phyloP scores from a whole-genome alignment of 2,329 filamentous ascomycete genomes.

The Xylariaceae sp. region DNA sequence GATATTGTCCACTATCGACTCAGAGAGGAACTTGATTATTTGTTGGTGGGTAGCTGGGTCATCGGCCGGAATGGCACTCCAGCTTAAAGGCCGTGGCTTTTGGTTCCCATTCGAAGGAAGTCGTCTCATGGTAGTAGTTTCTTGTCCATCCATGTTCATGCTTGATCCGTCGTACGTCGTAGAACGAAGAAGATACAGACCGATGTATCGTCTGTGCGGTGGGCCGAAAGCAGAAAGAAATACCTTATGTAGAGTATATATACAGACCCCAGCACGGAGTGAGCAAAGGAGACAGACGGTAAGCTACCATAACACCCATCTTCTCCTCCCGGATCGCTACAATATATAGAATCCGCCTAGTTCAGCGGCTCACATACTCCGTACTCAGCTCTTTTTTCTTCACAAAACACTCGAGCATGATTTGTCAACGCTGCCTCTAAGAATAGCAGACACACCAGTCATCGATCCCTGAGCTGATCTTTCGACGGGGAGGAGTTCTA shows the following conservation, averaged over 20 bases:
- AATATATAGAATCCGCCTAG: not conserved
- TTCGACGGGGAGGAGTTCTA: conserved; percentile 13
- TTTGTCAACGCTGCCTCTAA: conserved; percentile 20
- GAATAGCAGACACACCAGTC: conserved; percentile 15
- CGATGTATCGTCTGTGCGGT: too few species aligned
- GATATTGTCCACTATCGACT: conserved; percentile 18
- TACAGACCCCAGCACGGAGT: not conserved
- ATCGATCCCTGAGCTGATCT: conserved; percentile 14
- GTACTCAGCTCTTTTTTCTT: not conserved
- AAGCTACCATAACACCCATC: conserved; percentile 1
- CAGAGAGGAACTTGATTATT: conserved; percentile 21
- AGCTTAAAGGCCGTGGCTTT: conserved; percentile 13
- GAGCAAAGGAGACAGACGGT: conserved; percentile 1
- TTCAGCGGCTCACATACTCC: not conserved
- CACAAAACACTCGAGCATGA: conserved; percentile 3
- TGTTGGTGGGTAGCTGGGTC: conserved; percentile 20
- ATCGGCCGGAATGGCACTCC: conserved; percentile 17
- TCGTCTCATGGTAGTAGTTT: conserved; percentile 10
- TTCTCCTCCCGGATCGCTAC: conserved; percentile 5
- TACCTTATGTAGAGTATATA: not conserved
- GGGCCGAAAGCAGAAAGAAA: not conserved
- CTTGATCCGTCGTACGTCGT: not conserved
- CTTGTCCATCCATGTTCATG: conserved; percentile 2
- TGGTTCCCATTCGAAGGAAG: conserved; percentile 12
- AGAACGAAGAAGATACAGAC: too few species aligned